These are phyloP conservation scores for Aspergillus awamori DNA, from an alignment of 2,329 filamentous ascomycete genomes.

Conservation along the genomic window DNA sequence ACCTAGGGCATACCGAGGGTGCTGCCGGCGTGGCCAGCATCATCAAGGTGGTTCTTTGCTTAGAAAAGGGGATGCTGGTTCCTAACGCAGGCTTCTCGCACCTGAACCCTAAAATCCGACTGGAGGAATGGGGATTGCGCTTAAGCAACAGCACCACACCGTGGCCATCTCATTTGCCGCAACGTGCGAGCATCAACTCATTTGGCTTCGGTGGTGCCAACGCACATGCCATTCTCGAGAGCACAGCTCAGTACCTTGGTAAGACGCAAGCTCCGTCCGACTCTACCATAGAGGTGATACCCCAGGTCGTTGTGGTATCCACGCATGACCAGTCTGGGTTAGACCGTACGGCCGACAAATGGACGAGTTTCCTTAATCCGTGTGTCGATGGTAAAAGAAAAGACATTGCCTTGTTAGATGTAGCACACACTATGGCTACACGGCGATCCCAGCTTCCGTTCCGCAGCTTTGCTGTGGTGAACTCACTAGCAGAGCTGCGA, in stretches of 20 bases:
- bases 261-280: neutral
- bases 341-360: slow-evolving; percentile 18
- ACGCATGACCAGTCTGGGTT: slow-evolving; percentile 17
- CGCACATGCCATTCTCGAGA: slow-evolving; percentile 28
- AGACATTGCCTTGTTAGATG: neutral
- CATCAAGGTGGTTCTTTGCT: slow-evolving; percentile 48
- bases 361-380: slow-evolving; percentile 18
- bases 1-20: slow-evolving; percentile 54
- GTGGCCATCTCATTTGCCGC: slow-evolving; percentile 24
- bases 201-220: slow-evolving; percentile 37
- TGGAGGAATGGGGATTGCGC: slow-evolving; percentile 24
- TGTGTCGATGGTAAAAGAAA: slow-evolving; percentile 5
- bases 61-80: slow-evolving; percentile 46
- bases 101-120: slow-evolving; percentile 47
- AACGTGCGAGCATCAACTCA: slow-evolving; percentile 29
- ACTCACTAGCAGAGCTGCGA: neutral
- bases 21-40: slow-evolving; percentile 55
- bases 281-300: neutral
- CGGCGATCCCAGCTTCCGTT: slow-evolving; percentile 24
- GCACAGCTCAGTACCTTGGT: slow-evolving; percentile 19
- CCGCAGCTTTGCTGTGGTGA: slow-evolving; percentile 24
- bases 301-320: neutral
- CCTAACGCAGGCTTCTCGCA: slow-evolving; percentile 50
- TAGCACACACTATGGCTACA: slow-evolving; percentile 21
- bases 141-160: slow-evolving; percentile 21